Evolutionary conservation across 2,329 filamentous ascomycete genomes (phyloP).

Genomic region (Penicillium occitanis): DNA sequence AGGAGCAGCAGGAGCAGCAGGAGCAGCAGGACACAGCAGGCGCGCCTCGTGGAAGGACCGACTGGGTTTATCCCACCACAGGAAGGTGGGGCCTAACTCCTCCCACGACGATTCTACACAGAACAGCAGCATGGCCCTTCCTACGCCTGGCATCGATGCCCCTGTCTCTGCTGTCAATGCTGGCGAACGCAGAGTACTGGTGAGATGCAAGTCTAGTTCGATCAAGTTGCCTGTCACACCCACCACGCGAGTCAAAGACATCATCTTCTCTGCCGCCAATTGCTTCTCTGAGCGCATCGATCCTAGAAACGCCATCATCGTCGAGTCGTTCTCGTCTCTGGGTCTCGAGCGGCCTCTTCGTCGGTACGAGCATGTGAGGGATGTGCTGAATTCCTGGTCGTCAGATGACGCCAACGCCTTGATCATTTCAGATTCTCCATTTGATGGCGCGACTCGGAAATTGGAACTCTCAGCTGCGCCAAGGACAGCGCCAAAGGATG

Average conservation of each 20-base stretch:
- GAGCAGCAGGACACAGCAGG: conserved; percentile 24
- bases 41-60: conserved; percentile 35
- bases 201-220: conserved; percentile 69
- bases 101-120: conserved; percentile 11
- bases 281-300: conserved; percentile 64
- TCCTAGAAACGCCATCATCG: conserved; percentile 65
- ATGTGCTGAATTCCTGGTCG: conserved; percentile 93
- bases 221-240: conserved; percentile 71
- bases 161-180: conserved; percentile 79
- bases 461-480: conserved; percentile 67
- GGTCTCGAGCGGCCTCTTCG: conserved; percentile 80
- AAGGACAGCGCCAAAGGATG: conserved; percentile 62
- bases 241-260: conserved; percentile 71
- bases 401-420: conserved; percentile 74
- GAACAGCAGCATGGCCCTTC: conserved; percentile 15
- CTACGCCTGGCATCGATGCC: conserved; percentile 64
- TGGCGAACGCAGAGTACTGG: conserved; percentile 70
- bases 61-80: conserved; percentile 28
- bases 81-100: conserved; percentile 2
- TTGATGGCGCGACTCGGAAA: conserved; percentile 41
- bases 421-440: conserved; percentile 63
- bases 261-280: conserved; percentile 67
- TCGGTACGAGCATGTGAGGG: conserved; percentile 79
- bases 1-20: no score
- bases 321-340: conserved; percentile 73